These are phyloP conservation scores for Tricholoma sp. DNA, from an alignment of 768 basidiomycete species.

Conservation along the genomic window DNA sequence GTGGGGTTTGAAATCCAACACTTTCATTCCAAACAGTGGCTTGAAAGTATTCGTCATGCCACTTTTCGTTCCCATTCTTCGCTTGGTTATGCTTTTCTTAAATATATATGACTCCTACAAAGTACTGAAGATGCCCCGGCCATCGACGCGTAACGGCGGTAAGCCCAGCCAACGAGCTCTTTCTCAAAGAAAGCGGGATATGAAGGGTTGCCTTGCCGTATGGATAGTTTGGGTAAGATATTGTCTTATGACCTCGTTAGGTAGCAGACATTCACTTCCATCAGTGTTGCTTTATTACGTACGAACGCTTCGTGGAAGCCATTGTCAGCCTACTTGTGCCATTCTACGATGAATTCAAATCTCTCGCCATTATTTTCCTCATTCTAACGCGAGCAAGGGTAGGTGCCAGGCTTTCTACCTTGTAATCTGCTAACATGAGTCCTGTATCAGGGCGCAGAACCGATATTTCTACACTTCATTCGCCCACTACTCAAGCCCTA, in stretches of 20 bases:
- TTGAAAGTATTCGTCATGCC: conserved; percentile 44
- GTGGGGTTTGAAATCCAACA: not conserved
- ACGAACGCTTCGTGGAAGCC: conserved; percentile 63
- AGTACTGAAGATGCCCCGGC: conserved; percentile 63
- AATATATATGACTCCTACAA: conserved; percentile 87
- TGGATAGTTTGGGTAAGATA: conserved; percentile 79
- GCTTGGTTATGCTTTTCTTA: conserved; percentile 64
- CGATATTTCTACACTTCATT: conserved; percentile 74
- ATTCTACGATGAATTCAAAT: conserved; percentile 82
- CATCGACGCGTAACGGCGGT: conserved; percentile 48
- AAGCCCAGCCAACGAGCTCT: conserved; percentile 62
- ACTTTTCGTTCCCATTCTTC: conserved; percentile 60
- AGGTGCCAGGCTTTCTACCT: not conserved
- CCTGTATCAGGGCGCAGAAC: conserved; percentile 71
- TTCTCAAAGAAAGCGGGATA: conserved; percentile 73
- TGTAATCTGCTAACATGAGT: not conserved
- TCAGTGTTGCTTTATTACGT: conserved; percentile 62
- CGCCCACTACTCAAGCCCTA: conserved; percentile 79
- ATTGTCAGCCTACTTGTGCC: conserved; percentile 69
- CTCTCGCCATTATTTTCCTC: conserved; percentile 65
- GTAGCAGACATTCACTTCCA: conserved; percentile 7
- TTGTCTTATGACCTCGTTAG: conserved; percentile 12
- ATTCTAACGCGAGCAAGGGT: conserved; percentile 73
- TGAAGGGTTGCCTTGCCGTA: conserved; percentile 79
- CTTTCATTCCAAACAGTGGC: not conserved